Base-by-base conservation (phyloP, 2,329 filamentous ascomycete genomes). In the Dothiorella sarmentorum region DNA sequence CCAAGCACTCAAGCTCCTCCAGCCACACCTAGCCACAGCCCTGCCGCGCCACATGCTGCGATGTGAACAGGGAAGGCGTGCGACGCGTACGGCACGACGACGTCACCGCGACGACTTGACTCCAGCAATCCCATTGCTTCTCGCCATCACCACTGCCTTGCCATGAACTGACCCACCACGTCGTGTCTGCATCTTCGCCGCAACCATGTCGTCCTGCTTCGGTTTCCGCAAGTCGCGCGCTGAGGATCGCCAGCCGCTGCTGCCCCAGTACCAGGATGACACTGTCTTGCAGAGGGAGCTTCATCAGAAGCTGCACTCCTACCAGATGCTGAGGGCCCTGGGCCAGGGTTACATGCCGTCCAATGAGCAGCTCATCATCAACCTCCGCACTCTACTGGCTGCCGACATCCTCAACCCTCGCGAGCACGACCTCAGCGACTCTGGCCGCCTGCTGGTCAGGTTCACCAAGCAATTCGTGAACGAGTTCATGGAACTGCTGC, bases 341-440 rank as follows among this genome's bases (percentile, higher is more conserved):
- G 83, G 84, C 1, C 84, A 90, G 67, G 93, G 93, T 5, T 97
- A 86, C 74, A 92, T 97, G 88, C 93, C 93, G 45, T 94, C 90
- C 5, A 97, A 89, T 10, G 87, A 94, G 65, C 93, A 97, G 72
- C 70, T 82, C 64, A 88, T 94, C 66, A 78, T 87, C 70, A 91
- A 95, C 64, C 78, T 97, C 2, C 85, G 90, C 64, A 90, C 87
- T 2, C 75, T 97, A 1, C 80, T 96, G 7, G 85, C 89, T 3
- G 86, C 89, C 31, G 88, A 93, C 65, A 69, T 94, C 17, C 80
- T 97, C 60, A 93, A 91, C 66, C 85, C 89, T 0, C 83, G 89
- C 55, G 85, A 86, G 61, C 80, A 83, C 51, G 85, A 90, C 17
- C 78, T 97, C 61, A 96, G 90, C 66, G 82, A 87, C 33, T 89